Evolutionary conservation across 768 basidiomycete species (phyloP), one percentile per base, ranked within the genome.

Genomic region (Lactarius psammicola): DNA sequence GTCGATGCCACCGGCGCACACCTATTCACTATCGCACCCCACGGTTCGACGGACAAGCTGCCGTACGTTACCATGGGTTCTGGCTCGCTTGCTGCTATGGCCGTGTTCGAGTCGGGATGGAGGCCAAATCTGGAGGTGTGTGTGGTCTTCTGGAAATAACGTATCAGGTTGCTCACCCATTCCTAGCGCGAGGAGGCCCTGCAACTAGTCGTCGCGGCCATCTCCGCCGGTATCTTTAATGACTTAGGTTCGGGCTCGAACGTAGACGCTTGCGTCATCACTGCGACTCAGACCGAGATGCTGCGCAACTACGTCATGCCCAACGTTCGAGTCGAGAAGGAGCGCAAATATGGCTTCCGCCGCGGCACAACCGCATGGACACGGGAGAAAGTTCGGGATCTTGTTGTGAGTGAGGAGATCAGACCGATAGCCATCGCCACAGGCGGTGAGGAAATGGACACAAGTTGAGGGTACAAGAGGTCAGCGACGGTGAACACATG

Each of bases 1-100:
- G 94, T 97, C n/a, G 97, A 99, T 76, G 75, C 86, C 13, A 94
- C 93, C 3, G 97, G 97, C 18, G 84, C 95, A 13, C 95, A 98
- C 65, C 86, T 99, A 17, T 98, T 96, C 81, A 98, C 95, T 17
- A 88, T 99, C 69, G 87, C 89, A 67, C 95, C 97, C 0, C 95
- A 99, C 77, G 97, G 97, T 4, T 97, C 95, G 17, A 98, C 96
- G 0, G 97, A 98, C 80, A 98, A 98, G 77, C 82, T 99, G 26
- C 97, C 97, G 0, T 99, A 95, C 72, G 96, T 99, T 42, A 98
- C 97, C 1, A 98, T 98, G 96, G 97, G 97, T 38, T 95, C 92
- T 2, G 97, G 97, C 66, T 90, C 87, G 72, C 80, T 98, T 60
- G 97, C 97, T 2, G 97, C 97, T 20, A 99, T 99, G 97, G 95